A percentile compares a stretch with the other conserved stretches of the same genome.
Evolutionary conservation across 306 rosid genomes (phyloP).

Genomic region (Arachis stenosperma): DNA sequence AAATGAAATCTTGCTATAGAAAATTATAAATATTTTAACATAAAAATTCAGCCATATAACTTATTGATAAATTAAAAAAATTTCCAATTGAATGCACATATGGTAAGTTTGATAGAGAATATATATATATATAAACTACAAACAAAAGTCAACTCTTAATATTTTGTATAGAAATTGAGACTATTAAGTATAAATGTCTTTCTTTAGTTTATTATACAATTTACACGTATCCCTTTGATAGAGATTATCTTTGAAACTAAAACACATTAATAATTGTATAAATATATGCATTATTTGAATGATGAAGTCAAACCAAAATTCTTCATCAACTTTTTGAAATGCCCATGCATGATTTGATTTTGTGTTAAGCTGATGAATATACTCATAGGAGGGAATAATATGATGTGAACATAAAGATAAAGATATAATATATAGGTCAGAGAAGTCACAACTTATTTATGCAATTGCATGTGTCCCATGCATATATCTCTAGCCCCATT

Average conservation of each 20-base stretch:
- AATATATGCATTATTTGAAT: neutral
- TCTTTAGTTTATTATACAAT: no score
- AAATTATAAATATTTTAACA: no score
- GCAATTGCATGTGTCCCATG: neutral
- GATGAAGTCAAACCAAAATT: neutral
- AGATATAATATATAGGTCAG: neutral
- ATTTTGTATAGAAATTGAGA: neutral
- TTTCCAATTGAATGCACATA: neutral
- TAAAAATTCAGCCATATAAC: no score
- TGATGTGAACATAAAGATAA: constrained; percentile 1
- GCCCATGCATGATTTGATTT: neutral
- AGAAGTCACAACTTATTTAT: neutral
- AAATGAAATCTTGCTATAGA: neutral
- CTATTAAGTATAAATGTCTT: neutral
- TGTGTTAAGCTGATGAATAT: no score
- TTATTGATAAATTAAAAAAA: no score
- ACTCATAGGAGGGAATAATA: constrained; percentile 18
- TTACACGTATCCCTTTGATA: neutral
- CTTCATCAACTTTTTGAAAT: neutral
- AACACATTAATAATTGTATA: neutral
- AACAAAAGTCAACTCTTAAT: neutral
- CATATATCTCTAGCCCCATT: neutral
- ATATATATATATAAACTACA: no score
- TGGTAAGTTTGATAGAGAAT: no score
- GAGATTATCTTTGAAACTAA: neutral